Evolutionary conservation across 306 rosid species (phyloP).

Genomic region (Myrica gale): DNA sequence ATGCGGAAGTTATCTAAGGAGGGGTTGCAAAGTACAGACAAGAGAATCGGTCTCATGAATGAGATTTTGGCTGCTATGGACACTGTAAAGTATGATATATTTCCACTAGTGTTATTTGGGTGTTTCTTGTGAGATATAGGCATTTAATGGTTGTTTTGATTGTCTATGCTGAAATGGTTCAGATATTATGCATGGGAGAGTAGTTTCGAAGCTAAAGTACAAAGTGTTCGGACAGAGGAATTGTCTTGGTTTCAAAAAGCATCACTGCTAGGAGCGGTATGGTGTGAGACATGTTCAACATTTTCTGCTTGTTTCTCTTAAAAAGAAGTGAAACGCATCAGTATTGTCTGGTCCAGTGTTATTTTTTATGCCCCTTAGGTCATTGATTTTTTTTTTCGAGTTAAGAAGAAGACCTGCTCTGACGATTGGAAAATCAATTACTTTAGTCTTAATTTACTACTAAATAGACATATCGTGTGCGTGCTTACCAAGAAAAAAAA

Average conservation of each 20-base stretch:
- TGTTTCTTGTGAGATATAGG: neutral
- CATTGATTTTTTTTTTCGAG: neutral
- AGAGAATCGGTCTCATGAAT: conserved; percentile 97
- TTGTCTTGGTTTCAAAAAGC: conserved; percentile 84
- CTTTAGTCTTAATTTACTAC: neutral
- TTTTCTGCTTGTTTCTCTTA: conserved; percentile 6
- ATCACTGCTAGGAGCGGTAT: conserved; percentile 84
- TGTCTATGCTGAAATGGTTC: conserved; percentile 41
- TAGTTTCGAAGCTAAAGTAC: conserved; percentile 86
- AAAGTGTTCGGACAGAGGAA: conserved; percentile 64
- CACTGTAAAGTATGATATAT: conserved; percentile 74
- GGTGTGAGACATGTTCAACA: conserved; percentile 21
- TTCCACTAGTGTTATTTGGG: neutral
- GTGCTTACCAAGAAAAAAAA: neutral
- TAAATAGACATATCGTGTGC: neutral
- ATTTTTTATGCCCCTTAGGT: neutral
- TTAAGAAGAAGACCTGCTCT: neutral
- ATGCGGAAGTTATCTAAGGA: conserved; percentile 80
- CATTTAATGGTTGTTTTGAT: conserved; percentile 26
- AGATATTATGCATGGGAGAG: conserved; percentile 99
- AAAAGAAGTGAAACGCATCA: neutral
- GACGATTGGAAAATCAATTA: neutral
- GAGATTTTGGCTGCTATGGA: conserved; percentile 98
- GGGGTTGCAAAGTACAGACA: conserved; percentile 92
- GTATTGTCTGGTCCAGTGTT: neutral